Base-by-base conservation (phyloP, 345 rosid genomes). In the Hibiscus mutabilis region DNA sequence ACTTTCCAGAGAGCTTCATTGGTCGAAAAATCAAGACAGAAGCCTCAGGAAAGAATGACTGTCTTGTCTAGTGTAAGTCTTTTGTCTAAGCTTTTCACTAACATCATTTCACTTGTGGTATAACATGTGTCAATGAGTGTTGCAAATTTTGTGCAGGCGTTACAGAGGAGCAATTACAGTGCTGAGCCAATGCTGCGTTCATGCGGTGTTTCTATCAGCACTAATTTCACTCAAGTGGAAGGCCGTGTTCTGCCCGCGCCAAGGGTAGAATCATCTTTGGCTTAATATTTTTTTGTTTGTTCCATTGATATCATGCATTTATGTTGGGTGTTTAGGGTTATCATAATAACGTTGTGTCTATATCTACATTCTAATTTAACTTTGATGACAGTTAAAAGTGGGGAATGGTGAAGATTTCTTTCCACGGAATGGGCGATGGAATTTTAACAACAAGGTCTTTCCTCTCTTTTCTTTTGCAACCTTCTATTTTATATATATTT, bases 21-120 rank as follows among this genome's bases (percentile, higher is more conserved):
- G 53, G 97, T 90, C 29, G 97, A 92, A 75, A 92, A 89, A 65
- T 95, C 97, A 25, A 87, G 99, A 79, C 97, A 95, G 80, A 95
- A 88, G 84, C 99, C 99, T 49, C 88, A 75, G 53, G 97, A 95
- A 66, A 87, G 97, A 80, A 95, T 95, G 97, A 52, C 14, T 51
- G 82, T 70, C 40, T 82, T 92, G 73, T 82, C 96, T 46, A 79
- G 78, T 71, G 97, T 95, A 82, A 6, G 88, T 75, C 33, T 69
- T 66, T 60, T 51, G 1, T 14, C 9, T 44, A 22, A 60, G 3
- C 21, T 69, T 70, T 57, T 68, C 69, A 71, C 25, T 60, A 5
- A 44, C 35, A 18, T 8, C 37, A 18, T 70, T 75, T 37, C 61
- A 5, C 3, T 13, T 63, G 27, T 18, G 8, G 47, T 51, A 72